Base-by-base conservation (phyloP, 345 rosid species). In the Raphanus sativus region DNA sequence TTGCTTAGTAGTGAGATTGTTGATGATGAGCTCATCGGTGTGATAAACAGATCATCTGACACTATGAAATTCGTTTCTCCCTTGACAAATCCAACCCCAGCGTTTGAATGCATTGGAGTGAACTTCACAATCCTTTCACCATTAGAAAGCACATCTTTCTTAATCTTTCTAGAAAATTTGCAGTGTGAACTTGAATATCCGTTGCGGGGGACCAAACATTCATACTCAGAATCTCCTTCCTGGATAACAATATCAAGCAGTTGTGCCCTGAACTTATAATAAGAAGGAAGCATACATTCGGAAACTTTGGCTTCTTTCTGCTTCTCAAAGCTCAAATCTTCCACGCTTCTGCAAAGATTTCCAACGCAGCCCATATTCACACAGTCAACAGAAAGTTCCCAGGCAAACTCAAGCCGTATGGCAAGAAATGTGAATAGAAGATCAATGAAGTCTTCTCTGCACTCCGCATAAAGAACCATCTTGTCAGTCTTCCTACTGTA, bases 361-460 rank as follows among this genome's bases (percentile, higher is more conserved):
- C 72, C 80, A 65, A 71, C 55, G 0, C 70, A 59, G 0, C 73
- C 77, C 45, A 24, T 25, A 29, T 71, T 55, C 0, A 4, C 30
- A 34, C 4, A 36, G 30, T 42, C 78, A 3, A 69, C 0, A 38
- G 65, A 74, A 4, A 62, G 34, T 10, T 38, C 58, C 67, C 65
- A 68, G 10, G 77, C 62, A 62, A 48, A 68, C 65, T 56, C 78
- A 12, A 74, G 74, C 0, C 78, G 82, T 16, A 79, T 61, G 0
- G 73, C 70, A 13, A 79, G 82, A 10, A 79, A 67, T 16, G 30
- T 29, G 52, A 67, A 74, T 0, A 79, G 78, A 34, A 74, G 54
- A 54, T 79, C 70, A 28, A 74, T 62, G 1, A 79, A 79, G 1
- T 79, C 75, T 69, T 80, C 76, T 16, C 61, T 65, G 60, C 71